Conservation (phyloP, 768 basidiomycete genomes). For the Sarcomyxa edulis region DNA sequence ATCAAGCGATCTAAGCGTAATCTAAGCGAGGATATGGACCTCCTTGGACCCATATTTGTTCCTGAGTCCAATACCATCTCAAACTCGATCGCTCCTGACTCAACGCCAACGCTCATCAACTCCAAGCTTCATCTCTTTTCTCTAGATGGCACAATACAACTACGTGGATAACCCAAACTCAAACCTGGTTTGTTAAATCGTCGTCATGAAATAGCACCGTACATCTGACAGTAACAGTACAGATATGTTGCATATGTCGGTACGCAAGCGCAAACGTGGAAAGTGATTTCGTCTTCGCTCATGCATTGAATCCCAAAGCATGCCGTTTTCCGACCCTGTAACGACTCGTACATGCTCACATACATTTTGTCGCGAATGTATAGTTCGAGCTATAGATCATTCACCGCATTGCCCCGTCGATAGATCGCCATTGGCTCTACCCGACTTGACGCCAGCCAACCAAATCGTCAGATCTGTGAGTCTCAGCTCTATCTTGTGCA, state of each 20-base stretch:
- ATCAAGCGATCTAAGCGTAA: no score
- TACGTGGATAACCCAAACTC: conserved; percentile 61
- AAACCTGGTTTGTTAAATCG: conserved; percentile 49
- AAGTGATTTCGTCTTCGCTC: conserved; percentile 3
- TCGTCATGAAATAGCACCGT: neutral
- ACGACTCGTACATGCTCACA: conserved; percentile 75
- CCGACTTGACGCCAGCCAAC: conserved; percentile 63
- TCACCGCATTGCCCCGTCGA: conserved; percentile 81
- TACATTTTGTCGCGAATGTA: conserved; percentile 85
- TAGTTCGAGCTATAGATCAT: conserved; percentile 60
- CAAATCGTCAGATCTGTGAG: conserved; percentile 73
- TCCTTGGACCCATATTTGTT: no score
- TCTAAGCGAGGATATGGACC: no score
- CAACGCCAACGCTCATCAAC: no score
- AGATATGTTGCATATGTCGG: conserved; percentile 82
- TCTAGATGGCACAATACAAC: conserved; percentile 35
- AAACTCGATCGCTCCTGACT: no score
- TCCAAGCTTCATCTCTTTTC: no score
- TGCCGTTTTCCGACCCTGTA: conserved; percentile 72
- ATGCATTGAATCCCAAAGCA: conserved; percentile 26
- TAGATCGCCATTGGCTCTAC: conserved; percentile 55
- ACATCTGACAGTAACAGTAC: conserved; percentile 4
- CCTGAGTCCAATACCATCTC: no score
- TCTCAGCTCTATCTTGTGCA: conserved; percentile 7
- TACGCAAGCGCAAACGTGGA: conserved; percentile 16